Base-by-base conservation (phyloP, 177 flowering plant species). In the Telopea speciosissima region DNA sequence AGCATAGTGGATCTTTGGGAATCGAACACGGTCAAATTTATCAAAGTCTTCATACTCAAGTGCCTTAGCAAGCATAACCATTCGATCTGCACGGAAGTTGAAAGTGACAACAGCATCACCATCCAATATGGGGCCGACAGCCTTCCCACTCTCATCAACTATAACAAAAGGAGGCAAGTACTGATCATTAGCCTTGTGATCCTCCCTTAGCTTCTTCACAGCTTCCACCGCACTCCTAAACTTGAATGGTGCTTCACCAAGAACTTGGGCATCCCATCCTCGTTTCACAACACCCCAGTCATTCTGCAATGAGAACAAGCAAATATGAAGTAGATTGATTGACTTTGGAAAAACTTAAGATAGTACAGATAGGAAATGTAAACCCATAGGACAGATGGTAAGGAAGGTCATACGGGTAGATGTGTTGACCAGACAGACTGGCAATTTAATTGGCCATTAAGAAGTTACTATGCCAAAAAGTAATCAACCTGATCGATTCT, bases 181-280 rank as follows among this genome's bases (percentile, higher is more conserved):
- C 72, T 95, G 99, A 68, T 93, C 99, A 78, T 71, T 90, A 54
- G 85, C 80, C 11, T 83, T 80, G 10, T 84, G 84, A 0, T 74
- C 85, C 70, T 63, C 85, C 81, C 98, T 88, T 69, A 95, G 78
- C 58, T 45, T 93, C 79, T 91, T 91, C 60, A 95, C 87, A 75
- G 97, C 99, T 78, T 93, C 98, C 61, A 92, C 24, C 19, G 95
- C 90, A 81, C 75, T 87, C 69, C 17, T 84, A 69, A 95, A 95
- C 68, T 93, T 88, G 91, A 85, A 77, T 24, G 93, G 99, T 36
- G 99, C 99, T 85, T 92, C 99, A 73, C 99, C 99, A 73, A 92
- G 97, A 77, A 95, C 97, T 62, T 95, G 99, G 40, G 99, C 97
- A 80, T 95, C 97, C 99, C 99, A 95, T 72, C 99, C 99, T 70